Base-by-base conservation (phyloP, 257 asterid species). In the Jacaranda mimosifolia region DNA sequence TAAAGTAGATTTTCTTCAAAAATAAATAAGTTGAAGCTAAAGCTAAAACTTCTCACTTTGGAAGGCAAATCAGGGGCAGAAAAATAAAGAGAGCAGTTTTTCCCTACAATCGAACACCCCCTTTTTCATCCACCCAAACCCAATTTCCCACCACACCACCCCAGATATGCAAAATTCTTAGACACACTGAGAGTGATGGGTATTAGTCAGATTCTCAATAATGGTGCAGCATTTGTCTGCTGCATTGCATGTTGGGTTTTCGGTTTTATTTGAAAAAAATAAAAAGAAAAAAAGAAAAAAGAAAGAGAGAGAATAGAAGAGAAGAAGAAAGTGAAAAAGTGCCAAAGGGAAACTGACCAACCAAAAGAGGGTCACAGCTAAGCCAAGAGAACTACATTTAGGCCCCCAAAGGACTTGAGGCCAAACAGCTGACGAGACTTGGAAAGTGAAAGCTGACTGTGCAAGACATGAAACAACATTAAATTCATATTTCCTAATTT, bases 391-490 rank as follows among this genome's bases (percentile, higher is more conserved):
- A 45, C 40, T 48, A 72, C 46, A 49, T 77, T 46, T 48, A 56
- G 32, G 51, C 8, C 53, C 64, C 52, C 72, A 35, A 56, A 17
- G 40, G 68, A 65, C 72, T 65, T 26, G 66, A 68, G n/a, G 51
- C 85, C 83, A 73, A 84, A 72, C 49, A 49, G 76, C 77, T 63
- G 83, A 79, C 73, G 64, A 15, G 64, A 64, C 76, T 11, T 12
- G 21, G 82, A 85, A 58, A 85, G 85, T 48, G 88, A 85, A 77
- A 77, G 77, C 81, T 52, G 53, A 57, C 85, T 56, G 66, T 75
- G 56, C 70, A 36, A 13, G 57, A 53, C 78, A 57, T 73, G 53
- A 51, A 63, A 14, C 26, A 55, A 58, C 68, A 45, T 67, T 63
- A 48, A 56, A 26, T 56, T 38, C 65, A 68, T 14, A 6, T 68